phyloP scores from a whole-genome alignment of 2,329 filamentous ascomycete genomes.

The Talaromyces sp. region DNA sequence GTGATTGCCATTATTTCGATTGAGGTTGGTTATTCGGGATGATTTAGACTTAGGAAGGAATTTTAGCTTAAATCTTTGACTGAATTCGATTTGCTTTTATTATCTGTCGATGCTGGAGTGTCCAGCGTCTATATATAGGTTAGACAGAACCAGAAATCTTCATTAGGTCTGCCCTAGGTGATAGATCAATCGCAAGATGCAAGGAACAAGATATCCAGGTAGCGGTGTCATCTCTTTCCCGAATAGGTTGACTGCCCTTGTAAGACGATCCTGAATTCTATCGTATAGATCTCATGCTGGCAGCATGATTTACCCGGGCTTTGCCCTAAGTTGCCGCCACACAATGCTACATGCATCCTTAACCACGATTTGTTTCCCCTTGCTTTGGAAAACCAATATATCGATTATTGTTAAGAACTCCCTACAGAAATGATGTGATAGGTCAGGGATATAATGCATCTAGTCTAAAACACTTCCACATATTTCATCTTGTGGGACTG shows the following conservation, averaged over 20 bases:
- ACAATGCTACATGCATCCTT: too few species aligned
- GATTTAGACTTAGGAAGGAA: too few species aligned
- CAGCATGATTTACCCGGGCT: background rate
- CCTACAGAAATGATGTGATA: background rate
- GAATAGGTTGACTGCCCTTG: background rate
- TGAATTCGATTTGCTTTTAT: background rate
- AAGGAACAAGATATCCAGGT: background rate
- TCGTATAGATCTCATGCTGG: background rate
- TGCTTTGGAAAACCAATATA: background rate
- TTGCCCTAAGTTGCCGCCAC: constrained; percentile 1
- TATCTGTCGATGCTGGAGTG: background rate
- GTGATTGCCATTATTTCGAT: background rate
- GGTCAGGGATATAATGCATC: background rate
- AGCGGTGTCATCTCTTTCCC: background rate
- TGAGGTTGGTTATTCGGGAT: too few species aligned
- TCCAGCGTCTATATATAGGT: background rate
- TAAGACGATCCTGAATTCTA: background rate
- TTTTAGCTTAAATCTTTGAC: too few species aligned
- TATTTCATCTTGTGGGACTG: background rate
- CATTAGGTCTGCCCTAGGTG: background rate
- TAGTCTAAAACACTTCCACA: background rate
- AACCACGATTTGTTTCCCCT: background rate
- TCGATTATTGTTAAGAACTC: background rate
- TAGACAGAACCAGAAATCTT: background rate
- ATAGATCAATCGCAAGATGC: background rate